phyloP scores from a whole-genome alignment of 108 stramenopile genomes.

The Skeletonema menzelii region DNA sequence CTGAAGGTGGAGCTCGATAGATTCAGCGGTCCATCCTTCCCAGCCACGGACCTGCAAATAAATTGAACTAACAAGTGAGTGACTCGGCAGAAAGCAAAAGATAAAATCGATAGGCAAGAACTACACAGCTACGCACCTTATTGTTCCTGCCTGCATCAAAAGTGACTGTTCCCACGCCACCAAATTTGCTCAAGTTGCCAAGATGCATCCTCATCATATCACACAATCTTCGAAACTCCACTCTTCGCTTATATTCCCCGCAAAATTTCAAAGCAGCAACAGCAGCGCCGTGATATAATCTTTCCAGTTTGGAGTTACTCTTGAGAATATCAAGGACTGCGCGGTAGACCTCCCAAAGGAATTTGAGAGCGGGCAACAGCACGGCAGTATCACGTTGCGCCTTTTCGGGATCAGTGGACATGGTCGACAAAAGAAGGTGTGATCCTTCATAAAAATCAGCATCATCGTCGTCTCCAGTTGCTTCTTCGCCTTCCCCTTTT shows the following conservation, averaged over 20 bases:
- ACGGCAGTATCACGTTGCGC: conserved; percentile 87
- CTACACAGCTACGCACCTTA: conserved; percentile 51
- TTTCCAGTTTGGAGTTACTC: conserved; percentile 92
- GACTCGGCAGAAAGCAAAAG: not conserved
- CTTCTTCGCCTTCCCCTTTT: conserved; percentile 5
- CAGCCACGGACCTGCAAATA: conserved; percentile 81
- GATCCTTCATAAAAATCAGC: conserved; percentile 88
- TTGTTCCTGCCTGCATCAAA: conserved; percentile 69
- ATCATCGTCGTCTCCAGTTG: conserved; percentile 56
- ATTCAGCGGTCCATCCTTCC: conserved; percentile 94
- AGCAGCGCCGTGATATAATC: conserved; percentile 92
- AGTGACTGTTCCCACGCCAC: conserved; percentile 40
- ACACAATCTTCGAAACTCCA: conserved; percentile 94
- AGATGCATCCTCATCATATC: conserved; percentile 96
- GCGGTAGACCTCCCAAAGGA: conserved; percentile 98
- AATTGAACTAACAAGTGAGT: not conserved
- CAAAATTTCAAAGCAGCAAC: conserved; percentile 90
- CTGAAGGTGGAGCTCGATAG: conserved; percentile 94
- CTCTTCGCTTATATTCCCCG: conserved; percentile 80
- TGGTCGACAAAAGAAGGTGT: conserved; percentile 92
- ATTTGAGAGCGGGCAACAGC: conserved; percentile 95
- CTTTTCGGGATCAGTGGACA: conserved; percentile 92
- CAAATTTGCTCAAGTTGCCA: conserved; percentile 90
- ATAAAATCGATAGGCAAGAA: not conserved
- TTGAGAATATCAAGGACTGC: conserved; percentile 94